Evolutionary conservation across 257 asterid genomes (phyloP), one percentile per base, ranked within the genome.

Genomic region (Fraxinus quadrangulata): DNA sequence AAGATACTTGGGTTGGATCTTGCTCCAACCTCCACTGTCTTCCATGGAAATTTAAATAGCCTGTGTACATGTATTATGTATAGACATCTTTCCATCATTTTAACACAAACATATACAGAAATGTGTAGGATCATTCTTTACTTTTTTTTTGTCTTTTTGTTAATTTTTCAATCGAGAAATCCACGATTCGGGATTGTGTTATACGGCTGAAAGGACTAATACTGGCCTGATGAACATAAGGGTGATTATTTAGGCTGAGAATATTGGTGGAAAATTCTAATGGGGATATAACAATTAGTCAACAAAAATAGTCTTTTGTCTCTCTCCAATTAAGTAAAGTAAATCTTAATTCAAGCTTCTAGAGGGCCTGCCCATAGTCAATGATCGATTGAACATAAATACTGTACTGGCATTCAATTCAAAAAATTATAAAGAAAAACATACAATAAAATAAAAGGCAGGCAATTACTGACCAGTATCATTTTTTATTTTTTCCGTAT

Each of bases 21-120:
- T 87, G 90, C 73, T 79, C 88, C 9, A 75, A 82, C 14, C 82
- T 81, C 10, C 73, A 70, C 12, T 87, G 90, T 56, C 67, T 56
- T 47, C 88, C 90, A 6, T 87, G 90, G 90, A 87, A 80, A 24
- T 67, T 65, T 19, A 73, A 73, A 1, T 78, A 61, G 30, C 17
- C 17, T 70, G 31, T 61, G 68, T 24, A 63, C 68, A 63, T 63
- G 14, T 9, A 23, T 61, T 23, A 8, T 61, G 16, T 23, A 63
- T 63, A 63, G 4, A 10, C 19, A 63, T 63, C 30, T 23, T 24
- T 24, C 16, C 33, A 24, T 63, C 19, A 63, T n/a, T 63, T 24
- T 10, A 9, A 24, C 7, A 24, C 33, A 2, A 2, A 61, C 1
- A 56, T 21, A 56, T 19, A 54, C 21, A 19, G 21, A 6, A 2